Conservation (phyloP, 164 flowering plant species). For the Chloranthus sessilifolius region DNA sequence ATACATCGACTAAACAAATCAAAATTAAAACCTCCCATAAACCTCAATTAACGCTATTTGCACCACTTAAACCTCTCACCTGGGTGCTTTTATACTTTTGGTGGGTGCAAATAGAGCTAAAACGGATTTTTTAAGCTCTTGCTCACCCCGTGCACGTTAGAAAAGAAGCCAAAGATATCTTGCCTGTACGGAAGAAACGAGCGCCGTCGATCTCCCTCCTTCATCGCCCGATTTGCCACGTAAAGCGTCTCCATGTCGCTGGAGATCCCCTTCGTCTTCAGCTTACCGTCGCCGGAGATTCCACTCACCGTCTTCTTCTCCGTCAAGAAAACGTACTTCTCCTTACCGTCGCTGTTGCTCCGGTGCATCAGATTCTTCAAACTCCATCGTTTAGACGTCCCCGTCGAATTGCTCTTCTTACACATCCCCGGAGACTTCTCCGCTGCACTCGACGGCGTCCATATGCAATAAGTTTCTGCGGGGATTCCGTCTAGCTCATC, state of each 20-base stretch:
- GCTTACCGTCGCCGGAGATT: background rate
- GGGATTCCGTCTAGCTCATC: conserved; percentile 20
- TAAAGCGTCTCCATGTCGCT: conserved; percentile 17
- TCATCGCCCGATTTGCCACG: conserved; percentile 21
- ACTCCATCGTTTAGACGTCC: conserved; percentile 32
- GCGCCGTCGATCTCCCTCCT: conserved; percentile 32
- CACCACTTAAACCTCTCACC: no score
- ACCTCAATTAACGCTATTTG: no score
- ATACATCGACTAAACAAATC: no score
- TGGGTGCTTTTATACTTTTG: no score
- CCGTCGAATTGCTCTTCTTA: conserved; percentile 32
- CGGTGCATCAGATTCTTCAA: conserved; percentile 32
- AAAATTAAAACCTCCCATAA: no score
- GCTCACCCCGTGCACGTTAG: conserved; percentile 46
- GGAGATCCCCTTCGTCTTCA: background rate
- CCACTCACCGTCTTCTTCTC: conserved; percentile 5
- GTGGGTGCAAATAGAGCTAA: no score
- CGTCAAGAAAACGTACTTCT: conserved; percentile 33
- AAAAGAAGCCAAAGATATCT: conserved; percentile 46
- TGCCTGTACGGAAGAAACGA: conserved; percentile 44
- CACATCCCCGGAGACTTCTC: conserved; percentile 8
- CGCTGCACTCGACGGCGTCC: conserved; percentile 17
- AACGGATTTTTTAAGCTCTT: no score
- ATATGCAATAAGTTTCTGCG: conserved; percentile 22
- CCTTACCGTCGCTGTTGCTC: conserved; percentile 46